These are phyloP conservation scores for Talinum fruticosum DNA, from an alignment of 148 eudicot species.

Conservation along the genomic window DNA sequence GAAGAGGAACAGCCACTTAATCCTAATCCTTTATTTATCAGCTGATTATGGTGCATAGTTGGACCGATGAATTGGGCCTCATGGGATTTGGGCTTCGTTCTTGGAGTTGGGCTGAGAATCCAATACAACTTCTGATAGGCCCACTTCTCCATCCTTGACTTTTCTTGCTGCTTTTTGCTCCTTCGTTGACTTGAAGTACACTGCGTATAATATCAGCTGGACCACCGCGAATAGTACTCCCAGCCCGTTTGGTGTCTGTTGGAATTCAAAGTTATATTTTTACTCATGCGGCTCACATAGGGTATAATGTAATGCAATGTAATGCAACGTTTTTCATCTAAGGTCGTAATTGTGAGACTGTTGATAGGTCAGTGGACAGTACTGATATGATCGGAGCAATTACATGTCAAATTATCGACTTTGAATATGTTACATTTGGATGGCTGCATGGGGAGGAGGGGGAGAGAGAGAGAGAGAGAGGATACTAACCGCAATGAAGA, in stretches of 20 bases:
- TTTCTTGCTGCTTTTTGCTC: conserved; percentile 44
- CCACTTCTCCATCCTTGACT: conserved; percentile 39
- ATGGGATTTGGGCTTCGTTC: conserved; percentile 1
- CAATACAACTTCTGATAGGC: conserved; percentile 28
- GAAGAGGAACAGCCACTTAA: neutral
- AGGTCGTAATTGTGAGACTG: too few relatives aligned
- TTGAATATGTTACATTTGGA: neutral
- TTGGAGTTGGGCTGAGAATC: conserved; percentile 5
- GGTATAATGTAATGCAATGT: too few relatives aligned
- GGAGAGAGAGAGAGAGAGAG: conserved; percentile 3
- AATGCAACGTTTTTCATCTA: too few relatives aligned
- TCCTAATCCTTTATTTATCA: neutral
- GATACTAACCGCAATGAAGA: conserved; percentile 52
- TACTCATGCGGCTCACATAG: too few relatives aligned
- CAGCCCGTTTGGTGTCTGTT: conserved; percentile 73
- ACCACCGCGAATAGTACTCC: conserved; percentile 58
- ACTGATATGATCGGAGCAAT: too few relatives aligned
- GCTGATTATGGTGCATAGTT: neutral
- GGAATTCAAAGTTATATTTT: too few relatives aligned
- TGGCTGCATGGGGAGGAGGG: neutral
- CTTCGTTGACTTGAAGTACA: conserved; percentile 60
- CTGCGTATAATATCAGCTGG: conserved; percentile 57
- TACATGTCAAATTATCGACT: too few relatives aligned
- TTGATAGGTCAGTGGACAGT: too few relatives aligned
- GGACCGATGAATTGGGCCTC: too few relatives aligned